Percentiles rank a stretch among this genome's conserved stretches.
Conservation (phyloP, 345 rosid genomes). For the Sonneratia caseolaris region DNA sequence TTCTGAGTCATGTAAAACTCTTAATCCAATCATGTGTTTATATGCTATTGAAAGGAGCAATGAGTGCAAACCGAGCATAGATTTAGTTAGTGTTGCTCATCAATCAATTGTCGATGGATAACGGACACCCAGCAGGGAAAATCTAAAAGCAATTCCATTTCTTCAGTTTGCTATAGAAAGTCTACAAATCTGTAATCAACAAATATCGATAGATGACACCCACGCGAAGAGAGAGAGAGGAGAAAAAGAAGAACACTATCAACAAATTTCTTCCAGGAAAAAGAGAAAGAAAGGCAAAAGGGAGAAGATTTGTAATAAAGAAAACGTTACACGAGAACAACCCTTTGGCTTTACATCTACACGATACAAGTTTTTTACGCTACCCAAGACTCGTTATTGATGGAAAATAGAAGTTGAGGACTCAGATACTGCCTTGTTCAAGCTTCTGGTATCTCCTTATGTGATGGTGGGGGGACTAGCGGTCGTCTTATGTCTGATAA, state of each 20-base stretch:
- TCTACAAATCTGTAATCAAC: slow-evolving; percentile 2
- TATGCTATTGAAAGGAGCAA: too few species aligned
- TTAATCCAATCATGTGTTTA: too few species aligned
- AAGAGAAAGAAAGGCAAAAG: background rate
- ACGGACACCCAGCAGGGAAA: background rate
- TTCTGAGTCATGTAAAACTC: too few species aligned
- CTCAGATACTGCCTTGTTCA: too few species aligned
- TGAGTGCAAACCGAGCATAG: too few species aligned
- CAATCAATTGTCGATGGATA: too few species aligned
- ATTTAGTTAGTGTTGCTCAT: too few species aligned
- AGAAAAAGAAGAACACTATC: background rate
- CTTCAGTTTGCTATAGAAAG: background rate
- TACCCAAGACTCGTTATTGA: background rate
- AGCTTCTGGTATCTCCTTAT: too few species aligned
- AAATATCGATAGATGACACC: background rate
- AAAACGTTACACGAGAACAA: background rate
- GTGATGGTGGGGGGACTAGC: background rate
- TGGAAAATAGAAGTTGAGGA: background rate
- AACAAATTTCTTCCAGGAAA: background rate
- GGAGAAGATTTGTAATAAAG: too few species aligned
- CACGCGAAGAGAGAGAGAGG: background rate
- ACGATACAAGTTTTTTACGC: too few species aligned
- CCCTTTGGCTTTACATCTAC: background rate
- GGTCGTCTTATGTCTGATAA: background rate
- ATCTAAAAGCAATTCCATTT: background rate